Conservation (phyloP, 2,329 filamentous ascomycete species). For the Hypoxylon sp. region DNA sequence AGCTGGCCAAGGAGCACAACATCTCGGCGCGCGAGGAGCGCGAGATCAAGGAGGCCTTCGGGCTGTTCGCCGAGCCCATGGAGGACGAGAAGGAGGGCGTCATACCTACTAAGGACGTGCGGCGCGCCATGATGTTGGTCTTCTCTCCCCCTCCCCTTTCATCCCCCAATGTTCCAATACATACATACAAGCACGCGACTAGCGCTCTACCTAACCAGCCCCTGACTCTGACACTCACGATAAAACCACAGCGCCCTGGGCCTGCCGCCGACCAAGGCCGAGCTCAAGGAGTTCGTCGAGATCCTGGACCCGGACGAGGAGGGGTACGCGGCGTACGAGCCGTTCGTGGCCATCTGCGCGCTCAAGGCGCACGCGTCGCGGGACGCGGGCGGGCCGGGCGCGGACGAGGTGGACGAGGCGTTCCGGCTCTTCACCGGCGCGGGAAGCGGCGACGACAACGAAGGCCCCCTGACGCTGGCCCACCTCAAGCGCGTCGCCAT, state of each 20-base stretch:
- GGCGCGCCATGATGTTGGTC: conserved; percentile 75
- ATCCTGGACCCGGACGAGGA: conserved; percentile 84
- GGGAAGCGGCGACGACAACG: conserved; percentile 46
- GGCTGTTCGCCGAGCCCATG: conserved; percentile 77
- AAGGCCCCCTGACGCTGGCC: conserved; percentile 74
- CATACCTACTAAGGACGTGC: conserved; percentile 71
- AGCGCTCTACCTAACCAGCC: background rate
- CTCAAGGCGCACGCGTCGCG: conserved; percentile 76
- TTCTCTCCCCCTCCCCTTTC: conserved; percentile 2
- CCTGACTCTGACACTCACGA: conserved; percentile 1
- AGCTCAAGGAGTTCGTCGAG: conserved; percentile 78
- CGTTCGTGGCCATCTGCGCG: conserved; percentile 88
- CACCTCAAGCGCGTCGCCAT: conserved; percentile 82
- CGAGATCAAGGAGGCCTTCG: conserved; percentile 91
- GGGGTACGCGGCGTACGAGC: conserved; percentile 79
- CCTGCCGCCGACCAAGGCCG: conserved; percentile 69
- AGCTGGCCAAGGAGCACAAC: conserved; percentile 91
- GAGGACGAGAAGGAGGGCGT: conserved; percentile 77
- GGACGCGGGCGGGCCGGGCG: conserved; percentile 50
- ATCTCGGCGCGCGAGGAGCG: conserved; percentile 83
- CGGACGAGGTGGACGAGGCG: conserved; percentile 78
- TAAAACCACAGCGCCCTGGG: conserved; percentile 73
- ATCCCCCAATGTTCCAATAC: too few relatives aligned
- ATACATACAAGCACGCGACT: background rate
- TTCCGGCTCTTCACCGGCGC: conserved; percentile 83